Percentiles rank a stretch among this genome's conserved stretches.
Conservation (phyloP, 345 rosid genomes). For the Camelina sativa region DNA sequence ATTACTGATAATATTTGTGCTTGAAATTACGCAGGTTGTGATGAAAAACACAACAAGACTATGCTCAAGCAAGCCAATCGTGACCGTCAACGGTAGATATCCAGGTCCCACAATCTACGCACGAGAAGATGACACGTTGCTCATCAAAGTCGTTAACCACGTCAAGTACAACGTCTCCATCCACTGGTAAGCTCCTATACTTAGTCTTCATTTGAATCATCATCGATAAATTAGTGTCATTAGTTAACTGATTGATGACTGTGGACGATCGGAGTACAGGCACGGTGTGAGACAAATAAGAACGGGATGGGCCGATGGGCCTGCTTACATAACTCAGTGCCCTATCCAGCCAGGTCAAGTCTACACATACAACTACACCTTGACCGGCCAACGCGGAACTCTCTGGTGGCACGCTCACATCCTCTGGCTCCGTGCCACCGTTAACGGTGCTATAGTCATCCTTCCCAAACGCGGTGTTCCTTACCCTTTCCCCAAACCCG, state of each 20-base stretch:
- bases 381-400: slow-evolving; percentile 91
- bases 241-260: not conserved
- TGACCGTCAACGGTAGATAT: slow-evolving; percentile 79
- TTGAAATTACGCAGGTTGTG: slow-evolving; percentile 56
- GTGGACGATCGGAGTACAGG: slow-evolving; percentile 47
- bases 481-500: slow-evolving; percentile 86
- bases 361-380: slow-evolving; percentile 77
- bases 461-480: slow-evolving; percentile 87
- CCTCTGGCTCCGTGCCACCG: slow-evolving; percentile 90
- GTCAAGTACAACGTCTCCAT: slow-evolving; percentile 83
- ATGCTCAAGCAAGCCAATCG: slow-evolving; percentile 80
- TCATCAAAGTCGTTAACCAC: slow-evolving; percentile 75
- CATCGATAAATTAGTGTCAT: not conserved
- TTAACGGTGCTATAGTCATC: slow-evolving; percentile 78
- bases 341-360: slow-evolving; percentile 82
- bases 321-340: slow-evolving; percentile 90
- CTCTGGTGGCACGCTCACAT: slow-evolving; percentile 94
- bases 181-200: slow-evolving; percentile 68
- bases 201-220: slow-evolving; percentile 3
- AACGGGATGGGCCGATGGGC: slow-evolving; percentile 96
- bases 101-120: slow-evolving; percentile 92
- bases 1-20: slow-evolving; percentile 18
- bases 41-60: slow-evolving; percentile 69
- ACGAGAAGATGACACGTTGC: slow-evolving; percentile 83
- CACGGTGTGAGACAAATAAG: slow-evolving; percentile 84